phyloP scores from a whole-genome alignment of 129 eudicot genomes.

The sunflower (Helianthus annuus) region HanXRQr2.0-SUNRISE NC_035449.2:160803601-160804100 shows the following conservation, averaged over 20 bases:
- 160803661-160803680: slow-evolving; percentile 29
- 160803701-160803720: too few species aligned
- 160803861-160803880: slow-evolving; percentile 19
- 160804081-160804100: too few species aligned
- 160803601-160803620: slow-evolving; percentile 37
- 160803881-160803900: background rate
- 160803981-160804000: background rate
- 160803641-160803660: slow-evolving; percentile 27
- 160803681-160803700: slow-evolving; percentile 19
- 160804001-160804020: slow-evolving; percentile 9
- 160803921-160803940: background rate
- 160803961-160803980: background rate
- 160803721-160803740: slow-evolving; percentile 2
- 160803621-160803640: slow-evolving; percentile 23
- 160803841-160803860: slow-evolving; percentile 44
- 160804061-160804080: background rate
- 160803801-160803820: slow-evolving; percentile 11
- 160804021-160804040: background rate
- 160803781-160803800: slow-evolving; percentile 5
- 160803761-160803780: slow-evolving; percentile 17
- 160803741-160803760: background rate
- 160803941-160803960: background rate
- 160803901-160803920: background rate
- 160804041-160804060: background rate
- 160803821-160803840: slow-evolving; percentile 28